Evolutionary conservation across 352 stramenopile genomes (phyloP).

Genomic region (Globisporangium paddicum): DNA sequence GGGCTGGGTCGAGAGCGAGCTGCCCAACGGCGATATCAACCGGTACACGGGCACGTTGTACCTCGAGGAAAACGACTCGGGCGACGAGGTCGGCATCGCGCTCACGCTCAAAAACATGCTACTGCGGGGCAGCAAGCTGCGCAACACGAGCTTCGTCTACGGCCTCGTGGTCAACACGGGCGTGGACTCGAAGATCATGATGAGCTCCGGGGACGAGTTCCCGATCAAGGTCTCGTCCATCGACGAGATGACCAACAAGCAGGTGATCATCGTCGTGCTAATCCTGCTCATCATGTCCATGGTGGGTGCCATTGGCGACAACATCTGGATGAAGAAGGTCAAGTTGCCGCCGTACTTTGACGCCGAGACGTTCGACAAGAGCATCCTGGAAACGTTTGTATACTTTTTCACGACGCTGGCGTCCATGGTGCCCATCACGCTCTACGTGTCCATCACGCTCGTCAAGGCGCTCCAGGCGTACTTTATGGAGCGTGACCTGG

Average conservation of each 20-base stretch:
- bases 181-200: conserved; percentile 91
- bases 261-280: conserved; percentile 78
- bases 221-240: conserved; percentile 82
- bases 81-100: conserved; percentile 42
- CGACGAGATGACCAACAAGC: conserved; percentile 83
- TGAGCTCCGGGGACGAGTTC: conserved; percentile 83
- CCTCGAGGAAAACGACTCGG: conserved; percentile 42
- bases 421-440: conserved; percentile 85
- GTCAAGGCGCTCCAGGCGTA: conserved; percentile 87
- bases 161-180: conserved; percentile 93
- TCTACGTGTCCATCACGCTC: conserved; percentile 88
- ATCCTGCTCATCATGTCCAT: conserved; percentile 70
- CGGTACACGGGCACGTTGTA: conserved; percentile 70
- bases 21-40: conserved; percentile 81
- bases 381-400: conserved; percentile 62
- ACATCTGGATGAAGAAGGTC: conserved; percentile 41
- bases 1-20: conserved; percentile 75
- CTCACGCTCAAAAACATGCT: conserved; percentile 88
- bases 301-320: conserved; percentile 54
- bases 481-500: conserved; percentile 81
- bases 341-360: conserved; percentile 29
- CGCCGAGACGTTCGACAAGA: conserved; percentile 20
- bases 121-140: conserved; percentile 84
- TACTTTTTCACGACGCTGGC: conserved; percentile 84
- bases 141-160: conserved; percentile 87